These are phyloP conservation scores for Lavandula angustifolia DNA, from an alignment of 257 asterid species.

Conservation along the genomic window DNA sequence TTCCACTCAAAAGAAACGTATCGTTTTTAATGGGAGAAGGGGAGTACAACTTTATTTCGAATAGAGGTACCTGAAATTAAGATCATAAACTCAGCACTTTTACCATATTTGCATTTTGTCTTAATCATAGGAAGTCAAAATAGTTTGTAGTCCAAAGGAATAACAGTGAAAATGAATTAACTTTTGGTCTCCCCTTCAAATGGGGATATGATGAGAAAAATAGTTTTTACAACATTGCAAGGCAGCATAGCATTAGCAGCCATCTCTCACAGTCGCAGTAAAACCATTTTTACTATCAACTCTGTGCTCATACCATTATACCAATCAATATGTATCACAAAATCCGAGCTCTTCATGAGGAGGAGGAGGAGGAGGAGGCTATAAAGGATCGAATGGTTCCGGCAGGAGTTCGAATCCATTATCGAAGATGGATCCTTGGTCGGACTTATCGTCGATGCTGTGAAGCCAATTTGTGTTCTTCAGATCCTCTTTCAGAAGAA, in stretches of 20 bases:
- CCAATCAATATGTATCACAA: constrained; percentile 22
- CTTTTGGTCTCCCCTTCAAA: constrained; percentile 3
- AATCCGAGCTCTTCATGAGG: constrained; percentile 30
- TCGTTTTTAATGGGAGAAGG: no score
- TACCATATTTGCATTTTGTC: no score
- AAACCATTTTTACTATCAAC: not conserved
- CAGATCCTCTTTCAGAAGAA: constrained; percentile 81
- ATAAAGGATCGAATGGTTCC: constrained; percentile 82
- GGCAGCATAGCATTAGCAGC: not conserved
- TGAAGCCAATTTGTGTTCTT: constrained; percentile 89
- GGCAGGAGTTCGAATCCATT: constrained; percentile 85
- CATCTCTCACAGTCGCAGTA: not conserved
- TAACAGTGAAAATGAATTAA: not conserved
- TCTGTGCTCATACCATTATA: constrained; percentile 33
- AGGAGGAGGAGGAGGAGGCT: no score
- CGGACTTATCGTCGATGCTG: constrained; percentile 76
- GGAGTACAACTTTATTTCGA: no score
- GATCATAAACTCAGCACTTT: no score
- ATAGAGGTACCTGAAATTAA: no score
- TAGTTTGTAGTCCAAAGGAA: no score
- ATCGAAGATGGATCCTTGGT: constrained; percentile 79
- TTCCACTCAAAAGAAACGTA: no score
- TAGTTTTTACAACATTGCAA: constrained; percentile 19
- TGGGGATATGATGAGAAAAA: constrained; percentile 11
- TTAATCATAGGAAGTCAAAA: no score